These are phyloP conservation scores for Ilex asprella DNA, from an alignment of 257 asterid genomes.

Conservation along the genomic window DNA sequence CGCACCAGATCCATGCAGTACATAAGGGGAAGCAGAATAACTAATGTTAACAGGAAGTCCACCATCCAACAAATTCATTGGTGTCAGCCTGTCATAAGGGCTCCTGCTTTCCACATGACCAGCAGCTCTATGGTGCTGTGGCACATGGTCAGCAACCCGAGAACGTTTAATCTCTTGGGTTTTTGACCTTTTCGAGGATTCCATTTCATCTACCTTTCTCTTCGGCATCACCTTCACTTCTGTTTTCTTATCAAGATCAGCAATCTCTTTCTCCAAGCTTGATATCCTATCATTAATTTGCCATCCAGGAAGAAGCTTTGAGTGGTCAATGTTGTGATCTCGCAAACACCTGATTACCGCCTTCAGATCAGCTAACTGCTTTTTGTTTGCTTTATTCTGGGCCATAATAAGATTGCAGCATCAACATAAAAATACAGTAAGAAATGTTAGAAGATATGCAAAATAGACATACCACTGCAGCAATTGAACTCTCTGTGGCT, in stretches of 20 bases:
- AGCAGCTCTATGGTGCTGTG: slow-evolving; percentile 27
- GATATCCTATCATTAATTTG: slow-evolving; percentile 51
- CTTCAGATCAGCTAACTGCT: slow-evolving; percentile 40
- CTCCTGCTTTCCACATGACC: slow-evolving; percentile 25
- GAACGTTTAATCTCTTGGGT: slow-evolving; percentile 44
- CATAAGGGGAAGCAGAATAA: slow-evolving; percentile 32
- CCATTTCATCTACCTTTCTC: slow-evolving; percentile 49
- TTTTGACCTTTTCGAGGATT: slow-evolving; percentile 32
- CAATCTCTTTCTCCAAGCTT: slow-evolving; percentile 47
- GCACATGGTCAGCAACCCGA: slow-evolving; percentile 32
- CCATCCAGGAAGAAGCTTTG: slow-evolving; percentile 69
- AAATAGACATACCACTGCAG: slow-evolving; percentile 34
- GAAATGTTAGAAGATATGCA: neutral
- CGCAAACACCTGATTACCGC: slow-evolving; percentile 51
- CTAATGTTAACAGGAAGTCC: slow-evolving; percentile 25
- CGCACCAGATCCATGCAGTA: slow-evolving; percentile 45
- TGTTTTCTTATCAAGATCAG: slow-evolving; percentile 25
- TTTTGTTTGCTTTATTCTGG: slow-evolving; percentile 66
- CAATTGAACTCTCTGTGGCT: slow-evolving; percentile 33
- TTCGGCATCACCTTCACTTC: slow-evolving; percentile 31
- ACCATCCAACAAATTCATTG: slow-evolving; percentile 8
- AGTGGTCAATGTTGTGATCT: slow-evolving; percentile 51
- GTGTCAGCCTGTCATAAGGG: no score
- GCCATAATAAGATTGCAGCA: slow-evolving; percentile 10
- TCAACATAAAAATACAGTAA: slow-evolving; percentile 6